Base-by-base conservation (phyloP, 2,329 filamentous ascomycete species). In the Aphanocladium album region DNA sequence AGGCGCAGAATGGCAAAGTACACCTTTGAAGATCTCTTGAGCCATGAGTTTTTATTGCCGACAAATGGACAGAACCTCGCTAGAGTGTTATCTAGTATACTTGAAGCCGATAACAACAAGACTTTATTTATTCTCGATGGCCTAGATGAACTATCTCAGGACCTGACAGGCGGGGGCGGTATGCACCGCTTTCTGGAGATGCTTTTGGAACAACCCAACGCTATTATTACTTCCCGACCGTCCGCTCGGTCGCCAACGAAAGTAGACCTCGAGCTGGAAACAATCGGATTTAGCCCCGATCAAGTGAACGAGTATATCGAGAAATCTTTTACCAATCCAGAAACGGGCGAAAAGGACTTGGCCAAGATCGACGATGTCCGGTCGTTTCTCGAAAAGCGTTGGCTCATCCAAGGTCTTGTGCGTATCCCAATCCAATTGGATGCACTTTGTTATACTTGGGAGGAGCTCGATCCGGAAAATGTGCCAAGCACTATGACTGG, bases 381-480 rank as follows among this genome's bases (percentile, higher is more conserved):
- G 25, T 19, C 25, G 4, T 79, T 76, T 45, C 66, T 79, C 8
- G 5, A 72, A 49, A 7, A 59, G 0, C 71, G 73, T 62, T 54
- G 25, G 58, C 64, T 75, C 7, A 67, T 79, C 11, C 64, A 72
- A 52, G 68, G 64, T 5, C 69, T 79, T 30, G 68, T 75, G 2
- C 74, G 70, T n/a, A 78, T 79, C 46, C 78, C 76, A 0, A 75
- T 79, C 60, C 75, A 74, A 54, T 66, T 80, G 0, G 77, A 79
- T 67, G 77, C 77, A 1, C 60, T 79, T 23, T 79, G 76, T 61
- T 74, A 67, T 50, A 72, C 57, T 17, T 79, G 75, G 75, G 60
- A 69, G 0, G 61, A 67, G 23, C 57, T 66, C 21, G 16, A 30
- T 45, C 27, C 46, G 2, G 45, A 50, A 45, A 27, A 30, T 25